Base-by-base conservation (phyloP, 768 basidiomycete genomes). In the Omphalotus guepiniiformis region DNA sequence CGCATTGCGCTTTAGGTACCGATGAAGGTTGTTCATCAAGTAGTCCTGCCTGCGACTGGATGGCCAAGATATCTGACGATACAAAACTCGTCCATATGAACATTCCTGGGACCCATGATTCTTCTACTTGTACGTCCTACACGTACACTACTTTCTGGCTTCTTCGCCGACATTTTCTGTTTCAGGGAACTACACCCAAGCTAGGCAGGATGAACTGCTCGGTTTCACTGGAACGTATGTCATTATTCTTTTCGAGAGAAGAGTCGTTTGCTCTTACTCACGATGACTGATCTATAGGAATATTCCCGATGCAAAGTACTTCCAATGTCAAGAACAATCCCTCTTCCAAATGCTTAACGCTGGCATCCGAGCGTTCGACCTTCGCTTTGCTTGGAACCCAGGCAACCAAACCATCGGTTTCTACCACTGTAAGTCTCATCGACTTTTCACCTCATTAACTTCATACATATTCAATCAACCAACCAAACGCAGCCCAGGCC, bases 371-470 rank as follows among this genome's bases (percentile, higher is more conserved):
- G 71, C 72, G 3, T 76, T 78, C 36, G 76, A 78, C 47, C 62
- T 75, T 27, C 67, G 76, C 11, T 60, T 67, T 25, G 73, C 74
- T 0, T 75, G 74, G 53, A 75, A 78, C 51, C 74, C 76, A 2
- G 76, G 74, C 26, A 73, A 73, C 34, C 70, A 73, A 45, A 74
- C 73, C 7, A 68, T 77, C 39, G 75, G 75, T 4, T 74, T 77
- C 47, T 64, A 73, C 48, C 75, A 77, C 42, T 66, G 75, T 75
- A 56, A 9, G 59, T 58, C 27, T 38, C 30, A 5, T 1, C n/a
- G 15, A 39, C 21, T 16, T 30, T 9, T 15, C 42, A 25, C 21
- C 15, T 23, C 16, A 40, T 9, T 36, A 9, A 26, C 23, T 16
- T 8, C 29, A n/a, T 23, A 25, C 41, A 43, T 38, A 42, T 28